Base-by-base conservation (phyloP, 176 grass and related monocot genomes). In the Ensete ventricosum region DNA sequence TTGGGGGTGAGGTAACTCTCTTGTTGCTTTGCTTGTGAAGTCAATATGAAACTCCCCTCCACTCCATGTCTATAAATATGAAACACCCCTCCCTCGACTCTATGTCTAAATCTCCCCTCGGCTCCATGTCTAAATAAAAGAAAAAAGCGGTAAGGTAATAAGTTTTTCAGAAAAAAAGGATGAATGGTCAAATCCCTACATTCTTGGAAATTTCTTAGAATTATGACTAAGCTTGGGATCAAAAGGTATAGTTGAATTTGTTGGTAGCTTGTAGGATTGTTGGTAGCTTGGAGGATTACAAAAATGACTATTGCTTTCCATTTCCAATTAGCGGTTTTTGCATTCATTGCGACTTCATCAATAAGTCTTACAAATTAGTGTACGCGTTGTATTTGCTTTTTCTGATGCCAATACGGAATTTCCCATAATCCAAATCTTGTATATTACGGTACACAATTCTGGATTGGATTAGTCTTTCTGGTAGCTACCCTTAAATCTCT, bases 281-380 rank as follows among this genome's bases (percentile, higher is more conserved):
- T 24, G 62, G 17, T 64, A 64, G n/a, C 62, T 64, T 64, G 62
- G 62, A 22, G 62, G 62, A 62, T 64, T 64, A 64, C 62, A 64
- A 64, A 24, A 1, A 64, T 64, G 62, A 10, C 3, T 64, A 64
- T 64, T 64, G 62, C 62, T 64, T 64, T 64, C 62, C n/a, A 64
- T 24, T 27, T 27, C 26, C 22, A 23, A 23, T 64, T 24, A 24
- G 62, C 10, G 20, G 21, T 64, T 8, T 64, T 64, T 64, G 62
- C 21, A 64, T 64, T 64, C 24, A 64, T 64, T 64, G 4, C n/a
- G 0, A 64, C 62, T 64, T 64, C 62, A 64, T 64, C 2, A 9
- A 3, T 23, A 0, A 23, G 0, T 64, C 62, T 64, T 64, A 64
- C 21, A 0, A 19, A 64, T 64, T 64, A 64, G 16, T 64, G n/a